A percentile compares a stretch with the other conserved stretches of the same genome.
Conservation (phyloP, 2,329 filamentous ascomycete genomes). For the Aspergillus uvarum region DNA sequence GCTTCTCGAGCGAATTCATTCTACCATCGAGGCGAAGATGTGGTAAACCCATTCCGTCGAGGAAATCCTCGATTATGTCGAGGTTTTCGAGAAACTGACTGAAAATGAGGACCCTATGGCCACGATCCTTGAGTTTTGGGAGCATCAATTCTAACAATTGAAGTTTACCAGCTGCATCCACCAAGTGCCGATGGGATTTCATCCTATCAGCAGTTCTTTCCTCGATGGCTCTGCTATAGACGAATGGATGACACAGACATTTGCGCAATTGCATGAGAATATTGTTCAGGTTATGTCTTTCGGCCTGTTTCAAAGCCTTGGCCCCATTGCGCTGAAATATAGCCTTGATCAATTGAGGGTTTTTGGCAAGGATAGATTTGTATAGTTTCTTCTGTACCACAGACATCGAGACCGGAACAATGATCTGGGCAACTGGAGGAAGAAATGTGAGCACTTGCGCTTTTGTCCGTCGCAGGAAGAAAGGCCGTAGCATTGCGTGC, state of each 20-base stretch:
- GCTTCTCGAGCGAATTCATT: slow-evolving; percentile 79
- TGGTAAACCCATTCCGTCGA: slow-evolving; percentile 69
- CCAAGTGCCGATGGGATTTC: slow-evolving; percentile 72
- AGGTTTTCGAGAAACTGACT: slow-evolving; percentile 90
- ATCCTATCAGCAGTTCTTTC: slow-evolving; percentile 66
- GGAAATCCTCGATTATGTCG: slow-evolving; percentile 87
- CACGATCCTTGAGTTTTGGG: slow-evolving; percentile 78
- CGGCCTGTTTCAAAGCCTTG: slow-evolving; percentile 59
- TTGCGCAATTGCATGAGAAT: slow-evolving; percentile 94
- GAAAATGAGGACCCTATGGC: slow-evolving; percentile 90
- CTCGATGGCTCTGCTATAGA: slow-evolving; percentile 88
- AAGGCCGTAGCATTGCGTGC: slow-evolving; percentile 77
- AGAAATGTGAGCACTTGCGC: slow-evolving; percentile 86
- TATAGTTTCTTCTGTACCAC: slow-evolving; percentile 90
- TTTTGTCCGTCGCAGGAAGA: slow-evolving; percentile 77
- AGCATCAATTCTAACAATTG: slow-evolving; percentile 80
- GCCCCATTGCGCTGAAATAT: slow-evolving; percentile 70
- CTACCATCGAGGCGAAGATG: slow-evolving; percentile 85
- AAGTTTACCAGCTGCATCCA: slow-evolving; percentile 90
- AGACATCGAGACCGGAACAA: slow-evolving; percentile 93
- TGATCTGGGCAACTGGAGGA: slow-evolving; percentile 91
- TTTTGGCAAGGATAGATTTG: slow-evolving; percentile 89
- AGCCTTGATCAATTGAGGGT: slow-evolving; percentile 80
- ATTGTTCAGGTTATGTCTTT: slow-evolving; percentile 83
- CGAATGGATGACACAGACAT: slow-evolving; percentile 91